Evolutionary conservation across 228 moss, liverwort and hornwort genomes (phyloP).

Genomic region (Sphagnum magellanicum): DNA sequence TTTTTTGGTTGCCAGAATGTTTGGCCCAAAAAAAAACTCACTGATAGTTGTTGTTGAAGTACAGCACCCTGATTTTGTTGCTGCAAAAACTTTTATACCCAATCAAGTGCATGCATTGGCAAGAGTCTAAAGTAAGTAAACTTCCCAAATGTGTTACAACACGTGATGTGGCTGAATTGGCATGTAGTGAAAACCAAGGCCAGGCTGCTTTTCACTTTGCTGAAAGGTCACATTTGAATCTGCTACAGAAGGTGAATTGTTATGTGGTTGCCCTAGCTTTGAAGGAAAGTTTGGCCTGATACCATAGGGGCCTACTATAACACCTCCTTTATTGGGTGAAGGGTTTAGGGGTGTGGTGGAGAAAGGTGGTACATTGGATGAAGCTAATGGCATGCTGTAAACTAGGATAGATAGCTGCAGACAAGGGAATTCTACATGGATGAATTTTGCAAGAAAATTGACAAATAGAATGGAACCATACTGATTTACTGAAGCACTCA

Average conservation of each 20-base stretch:
- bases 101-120: too few relatives aligned
- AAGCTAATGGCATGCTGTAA: constrained; percentile 42
- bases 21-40: too few relatives aligned
- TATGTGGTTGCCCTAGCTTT: constrained; percentile 36
- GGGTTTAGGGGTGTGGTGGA: constrained; percentile 50
- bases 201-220: constrained; percentile 25
- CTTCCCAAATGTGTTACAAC: constrained; percentile 4
- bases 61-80: too few relatives aligned
- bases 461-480: too few relatives aligned
- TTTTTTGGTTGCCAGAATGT: too few relatives aligned
- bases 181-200: constrained; percentile 13
- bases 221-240: constrained; percentile 29
- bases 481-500: too few relatives aligned
- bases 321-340: constrained; percentile 30
- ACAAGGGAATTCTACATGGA: background rate
- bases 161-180: constrained; percentile 6
- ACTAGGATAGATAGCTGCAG: constrained; percentile 34
- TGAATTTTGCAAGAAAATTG: too few relatives aligned
- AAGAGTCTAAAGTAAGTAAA: too few relatives aligned
- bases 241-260: constrained; percentile 38
- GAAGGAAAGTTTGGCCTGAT: constrained; percentile 33
- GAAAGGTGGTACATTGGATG: constrained; percentile 26
- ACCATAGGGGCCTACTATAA: constrained; percentile 24
- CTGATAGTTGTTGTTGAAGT: too few relatives aligned
- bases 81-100: too few relatives aligned